Percentiles rank a stretch among this genome's conserved stretches.
Evolutionary conservation across 2,329 filamentous ascomycete genomes (phyloP).

Genomic region (Ceratocystis cacaofunesta): DNA sequence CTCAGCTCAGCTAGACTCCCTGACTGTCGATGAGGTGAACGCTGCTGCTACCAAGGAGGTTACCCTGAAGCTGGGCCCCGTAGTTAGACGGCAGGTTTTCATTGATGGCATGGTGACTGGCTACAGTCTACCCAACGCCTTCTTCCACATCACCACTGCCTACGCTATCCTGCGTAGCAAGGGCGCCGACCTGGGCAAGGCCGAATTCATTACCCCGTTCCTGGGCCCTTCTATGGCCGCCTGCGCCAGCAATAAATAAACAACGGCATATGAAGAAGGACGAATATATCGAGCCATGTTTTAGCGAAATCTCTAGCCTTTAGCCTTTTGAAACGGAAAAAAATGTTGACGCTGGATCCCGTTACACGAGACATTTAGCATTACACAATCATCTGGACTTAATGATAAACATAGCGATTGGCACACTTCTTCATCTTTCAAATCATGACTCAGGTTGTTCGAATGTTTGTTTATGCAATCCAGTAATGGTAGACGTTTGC

Average conservation of each 20-base stretch:
- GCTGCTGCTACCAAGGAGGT: constrained; percentile 23
- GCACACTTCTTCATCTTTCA: too few species aligned
- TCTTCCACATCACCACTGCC: constrained; percentile 42
- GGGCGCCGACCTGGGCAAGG: constrained; percentile 44
- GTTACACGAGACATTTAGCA: background rate
- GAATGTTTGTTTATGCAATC: background rate
- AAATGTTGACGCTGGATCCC: too few species aligned
- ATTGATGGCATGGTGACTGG: constrained; percentile 20
- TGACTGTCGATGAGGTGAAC: constrained; percentile 20
- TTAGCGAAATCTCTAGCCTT: too few species aligned
- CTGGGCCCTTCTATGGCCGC: constrained; percentile 12
- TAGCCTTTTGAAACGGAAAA: background rate
- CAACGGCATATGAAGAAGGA: background rate
- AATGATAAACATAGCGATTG: background rate
- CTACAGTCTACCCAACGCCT: constrained; percentile 43
- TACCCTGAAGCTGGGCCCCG: constrained; percentile 21
- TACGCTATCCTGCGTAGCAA: constrained; percentile 42
- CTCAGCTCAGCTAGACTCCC: constrained; percentile 4
- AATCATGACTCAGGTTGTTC: background rate
- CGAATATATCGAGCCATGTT: background rate
- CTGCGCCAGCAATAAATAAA: background rate
- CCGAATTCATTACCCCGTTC: constrained; percentile 29
- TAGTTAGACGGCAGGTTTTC: constrained; percentile 13
- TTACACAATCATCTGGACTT: background rate
- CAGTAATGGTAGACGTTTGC: background rate